Conservation (phyloP, 2,329 filamentous ascomycete genomes). For the Malbranchea cinnamomea region DNA sequence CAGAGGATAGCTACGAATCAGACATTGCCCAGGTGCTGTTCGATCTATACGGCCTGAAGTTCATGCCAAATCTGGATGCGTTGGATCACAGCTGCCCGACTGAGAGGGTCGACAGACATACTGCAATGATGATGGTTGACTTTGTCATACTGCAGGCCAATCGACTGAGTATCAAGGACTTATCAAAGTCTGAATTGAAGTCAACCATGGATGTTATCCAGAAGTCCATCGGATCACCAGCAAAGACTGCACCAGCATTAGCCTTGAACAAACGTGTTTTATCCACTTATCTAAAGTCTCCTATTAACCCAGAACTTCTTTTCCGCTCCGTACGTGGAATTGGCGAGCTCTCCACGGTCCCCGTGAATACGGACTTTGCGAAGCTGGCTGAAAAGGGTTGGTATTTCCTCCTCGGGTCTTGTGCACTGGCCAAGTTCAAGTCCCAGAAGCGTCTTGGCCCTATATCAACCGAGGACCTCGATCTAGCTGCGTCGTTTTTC, state of each 20-base stretch:
- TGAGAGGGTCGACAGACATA: slow-evolving; percentile 64
- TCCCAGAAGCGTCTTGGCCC: slow-evolving; percentile 62
- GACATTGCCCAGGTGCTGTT: slow-evolving; percentile 76
- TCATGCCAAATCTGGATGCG: slow-evolving; percentile 50
- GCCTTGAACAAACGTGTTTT: slow-evolving; percentile 78
- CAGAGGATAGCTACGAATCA: slow-evolving; percentile 68
- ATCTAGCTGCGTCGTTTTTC: slow-evolving; percentile 66
- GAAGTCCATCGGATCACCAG: slow-evolving; percentile 57
- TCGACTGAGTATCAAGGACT: slow-evolving; percentile 75
- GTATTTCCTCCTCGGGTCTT: slow-evolving; percentile 84
- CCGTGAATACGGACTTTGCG: slow-evolving; percentile 53
- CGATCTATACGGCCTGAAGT: slow-evolving; percentile 68
- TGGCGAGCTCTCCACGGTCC: slow-evolving; percentile 56
- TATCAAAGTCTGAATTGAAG: slow-evolving; percentile 83
- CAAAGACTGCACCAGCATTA: slow-evolving; percentile 65
- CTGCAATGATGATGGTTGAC: slow-evolving; percentile 68
- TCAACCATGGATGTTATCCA: slow-evolving; percentile 87
- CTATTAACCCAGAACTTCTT: slow-evolving; percentile 66
- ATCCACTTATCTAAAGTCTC: slow-evolving; percentile 63
- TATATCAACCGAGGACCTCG: slow-evolving; percentile 68
- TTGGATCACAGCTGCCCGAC: slow-evolving; percentile 66
- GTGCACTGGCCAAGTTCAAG: slow-evolving; percentile 75
- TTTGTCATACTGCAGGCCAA: slow-evolving; percentile 69
- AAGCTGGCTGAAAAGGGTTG: slow-evolving; percentile 66
- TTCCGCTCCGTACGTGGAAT: slow-evolving; percentile 70